Percentiles rank a stretch among this genome's conserved stretches.
phyloP scores from a whole-genome alignment of 2,329 filamentous ascomycete species.

The Gnomoniopsis smithogilvyi region DNA sequence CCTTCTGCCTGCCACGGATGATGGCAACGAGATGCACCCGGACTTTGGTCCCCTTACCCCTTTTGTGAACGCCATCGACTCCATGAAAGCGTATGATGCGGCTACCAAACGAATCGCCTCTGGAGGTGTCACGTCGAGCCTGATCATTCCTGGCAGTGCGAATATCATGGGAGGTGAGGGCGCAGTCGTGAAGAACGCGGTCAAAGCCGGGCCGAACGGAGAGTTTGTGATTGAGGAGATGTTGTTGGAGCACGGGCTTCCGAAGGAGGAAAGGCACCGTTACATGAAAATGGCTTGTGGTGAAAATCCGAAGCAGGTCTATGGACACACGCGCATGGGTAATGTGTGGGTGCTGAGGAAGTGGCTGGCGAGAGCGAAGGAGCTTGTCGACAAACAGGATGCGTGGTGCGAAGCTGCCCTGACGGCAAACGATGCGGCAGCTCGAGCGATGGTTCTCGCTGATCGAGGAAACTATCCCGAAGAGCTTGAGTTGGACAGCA shows the following conservation, averaged over 20 bases:
- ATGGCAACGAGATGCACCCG: slow-evolving; percentile 34
- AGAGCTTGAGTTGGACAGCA: slow-evolving; percentile 37
- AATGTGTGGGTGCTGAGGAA: slow-evolving; percentile 36
- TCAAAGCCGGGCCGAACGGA: slow-evolving; percentile 29
- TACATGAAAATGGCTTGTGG: slow-evolving; percentile 47
- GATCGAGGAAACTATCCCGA: slow-evolving; percentile 26
- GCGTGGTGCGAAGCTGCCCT: slow-evolving; percentile 21
- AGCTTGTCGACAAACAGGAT: slow-evolving; percentile 35
- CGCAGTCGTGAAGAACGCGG: slow-evolving; percentile 37
- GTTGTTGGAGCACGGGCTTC: slow-evolving; percentile 36
- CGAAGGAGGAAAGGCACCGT: slow-evolving; percentile 27
- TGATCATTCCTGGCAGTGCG: slow-evolving; percentile 40
- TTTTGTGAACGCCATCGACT: slow-evolving; percentile 35
- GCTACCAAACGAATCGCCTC: slow-evolving; percentile 36
- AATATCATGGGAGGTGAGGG: slow-evolving; percentile 46
- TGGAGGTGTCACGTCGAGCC: slow-evolving; percentile 42
- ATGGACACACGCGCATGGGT: slow-evolving; percentile 37
- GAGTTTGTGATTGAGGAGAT: slow-evolving; percentile 40
- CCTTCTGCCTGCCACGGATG: slow-evolving; percentile 25
- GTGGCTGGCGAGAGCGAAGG: slow-evolving; percentile 34
- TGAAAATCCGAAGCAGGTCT: slow-evolving; percentile 38
- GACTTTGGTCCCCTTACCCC: slow-evolving; percentile 34
- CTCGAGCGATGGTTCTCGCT: slow-evolving; percentile 17
- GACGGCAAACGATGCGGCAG: slow-evolving; percentile 20
- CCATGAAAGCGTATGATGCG: slow-evolving; percentile 38